Evolutionary conservation across 805 yeast species (phyloP), one percentile per base, ranked within the genome.

Genomic region (Schizosaccharomyces osmophilus): DNA sequence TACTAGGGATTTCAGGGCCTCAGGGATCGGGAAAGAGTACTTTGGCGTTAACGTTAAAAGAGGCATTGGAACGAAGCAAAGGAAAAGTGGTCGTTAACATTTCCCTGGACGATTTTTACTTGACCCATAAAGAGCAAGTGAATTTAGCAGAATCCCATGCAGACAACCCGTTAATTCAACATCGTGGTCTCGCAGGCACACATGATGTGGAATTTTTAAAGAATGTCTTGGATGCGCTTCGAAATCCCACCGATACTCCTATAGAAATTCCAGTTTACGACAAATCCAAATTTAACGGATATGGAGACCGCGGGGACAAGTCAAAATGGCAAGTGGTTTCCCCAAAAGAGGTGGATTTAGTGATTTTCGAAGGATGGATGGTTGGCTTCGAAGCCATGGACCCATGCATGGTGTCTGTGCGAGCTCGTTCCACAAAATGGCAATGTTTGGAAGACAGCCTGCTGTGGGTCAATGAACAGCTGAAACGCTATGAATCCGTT

Each of bases 361-460:
- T 90, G 2, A 70, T 90, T 1, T 75, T 93, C 51, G 98, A 90
- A 72, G 98, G 97, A 4, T 90, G 98, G 98, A 87, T 89, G 73
- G 77, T 81, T 29, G 97, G 97, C 1, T 90, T 81, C 68, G 64
- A 68, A 4, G 75, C 84, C 1, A 65, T 78, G 22, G 65, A 70
- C 1, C 66, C 70, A 32, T 64, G 64, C 1, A 70, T 69, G 5
- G 63, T 77, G 61, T 61, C 67, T 17, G 31, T 36, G 8, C 66
- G 64, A 60, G 74, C 75, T 74, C 45, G 62, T 1, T 31, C 68
- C 26, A 65, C 66, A 24, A 57, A 62, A 6, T 42, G 64, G 32
- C 55, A 17, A 45, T 55, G 11, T 58, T 36, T 24, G 36, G 63
- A 15, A 59, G 62, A 15, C 59, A 64, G 62, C 62, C 61, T 74